Evolutionary conservation across 2,329 filamentous ascomycete genomes (phyloP), one percentile per base, ranked within the genome.

Genomic region (Xylariales sp.): DNA sequence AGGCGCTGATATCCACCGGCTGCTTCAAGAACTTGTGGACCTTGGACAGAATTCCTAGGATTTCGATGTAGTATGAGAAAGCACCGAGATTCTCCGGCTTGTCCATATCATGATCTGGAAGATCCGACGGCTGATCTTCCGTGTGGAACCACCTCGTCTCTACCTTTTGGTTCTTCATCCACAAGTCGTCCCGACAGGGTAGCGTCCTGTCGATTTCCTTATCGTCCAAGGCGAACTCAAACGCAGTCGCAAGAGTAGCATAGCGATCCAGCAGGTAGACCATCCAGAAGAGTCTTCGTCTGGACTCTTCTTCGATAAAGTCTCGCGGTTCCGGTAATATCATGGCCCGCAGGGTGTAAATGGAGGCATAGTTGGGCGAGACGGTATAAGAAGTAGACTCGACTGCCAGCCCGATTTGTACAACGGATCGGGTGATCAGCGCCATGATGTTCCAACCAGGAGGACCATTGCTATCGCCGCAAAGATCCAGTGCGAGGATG

Each of bases 381-480:
- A 91, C 81, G 10, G 85, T 81, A 6, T 85, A 79, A 0, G 88
- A 93, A 19, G 83, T 89, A 5, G 78, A 80, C 57, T 96, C 90
- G 2, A 91, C 87, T 0, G 88, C 83, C 18, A 96, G 66, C 0
- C 90, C 90, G 1, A 95, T 69, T 58, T 95, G 89, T 2, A 95
- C 88, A 2, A 94, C 88, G 6, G 87, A 89, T 15, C 90, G 78
- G 2, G 88, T 90, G 44, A 95, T 94, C 35, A 95, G 66, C 6
- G 90, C 89, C 60, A 95, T 79, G 41, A 95, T 74, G 54, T 95
- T 95, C 89, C 89, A 95, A 3, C 88, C 89, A 0, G 89, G 88
- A 3, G 89, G 89, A 0, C 90, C 90, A 56, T 95, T 95, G 25
- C 88, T 89, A 50, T 78, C 86, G 7, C 90, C 90, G 21, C 88